These are phyloP conservation scores for Pythium sukuiense DNA, from an alignment of 352 stramenopile genomes.

Conservation along the genomic window DNA sequence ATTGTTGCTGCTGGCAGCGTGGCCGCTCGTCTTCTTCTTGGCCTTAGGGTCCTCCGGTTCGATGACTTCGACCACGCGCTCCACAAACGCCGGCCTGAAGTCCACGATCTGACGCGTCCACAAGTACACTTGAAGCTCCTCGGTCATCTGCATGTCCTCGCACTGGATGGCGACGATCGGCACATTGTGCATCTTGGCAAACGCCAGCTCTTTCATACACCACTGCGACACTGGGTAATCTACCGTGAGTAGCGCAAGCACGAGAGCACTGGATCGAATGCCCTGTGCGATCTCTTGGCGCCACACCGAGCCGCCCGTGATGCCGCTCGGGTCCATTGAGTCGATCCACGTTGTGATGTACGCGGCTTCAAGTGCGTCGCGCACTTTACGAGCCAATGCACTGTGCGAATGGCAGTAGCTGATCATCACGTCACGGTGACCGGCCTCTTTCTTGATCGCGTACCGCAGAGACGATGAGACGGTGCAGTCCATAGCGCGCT, in stretches of 20 bases:
- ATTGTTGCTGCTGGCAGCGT: conserved; percentile 14
- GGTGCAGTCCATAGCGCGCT: conserved; percentile 76
- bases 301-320: conserved; percentile 78
- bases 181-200: conserved; percentile 84
- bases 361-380: conserved; percentile 62
- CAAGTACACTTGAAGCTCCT: conserved; percentile 85
- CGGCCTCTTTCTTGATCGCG: conserved; percentile 82
- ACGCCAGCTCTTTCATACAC: conserved; percentile 88
- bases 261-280: conserved; percentile 72
- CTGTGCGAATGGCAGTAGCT: conserved; percentile 85
- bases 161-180: conserved; percentile 84
- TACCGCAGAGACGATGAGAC: conserved; percentile 69
- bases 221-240: conserved; percentile 79
- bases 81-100: conserved; percentile 49
- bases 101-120: conserved; percentile 86
- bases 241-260: conserved; percentile 70
- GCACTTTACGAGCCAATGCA: conserved; percentile 59
- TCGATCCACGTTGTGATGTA: conserved; percentile 87
- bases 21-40: conserved; percentile 14
- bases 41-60: conserved; percentile 11
- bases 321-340: conserved; percentile 79
- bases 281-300: conserved; percentile 78
- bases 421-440: conserved; percentile 85
- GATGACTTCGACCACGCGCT: conserved; percentile 24
- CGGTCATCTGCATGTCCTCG: conserved; percentile 78